phyloP scores from a whole-genome alignment of 75 land plant genomes.

The Cunninghamia lanceolata region DNA sequence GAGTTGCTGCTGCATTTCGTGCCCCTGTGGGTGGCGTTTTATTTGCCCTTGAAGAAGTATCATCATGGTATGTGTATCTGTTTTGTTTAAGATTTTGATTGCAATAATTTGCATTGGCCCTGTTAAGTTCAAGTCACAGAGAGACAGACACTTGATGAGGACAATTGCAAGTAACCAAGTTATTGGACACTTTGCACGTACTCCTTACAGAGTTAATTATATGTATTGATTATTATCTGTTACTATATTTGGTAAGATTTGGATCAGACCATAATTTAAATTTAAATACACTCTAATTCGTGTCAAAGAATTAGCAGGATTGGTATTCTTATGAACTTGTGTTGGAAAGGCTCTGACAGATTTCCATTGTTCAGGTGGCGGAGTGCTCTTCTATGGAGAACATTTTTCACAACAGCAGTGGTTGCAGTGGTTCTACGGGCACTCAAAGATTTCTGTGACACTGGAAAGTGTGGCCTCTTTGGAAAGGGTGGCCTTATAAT shows the following conservation, averaged over 20 bases:
- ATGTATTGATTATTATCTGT: not conserved
- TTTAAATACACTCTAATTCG: not conserved
- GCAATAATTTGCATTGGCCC: not conserved
- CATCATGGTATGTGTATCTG: constrained; percentile 51
- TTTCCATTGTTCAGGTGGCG: constrained; percentile 57
- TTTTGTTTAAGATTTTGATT: not conserved
- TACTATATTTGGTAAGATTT: not conserved
- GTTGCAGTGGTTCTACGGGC: constrained; percentile 63
- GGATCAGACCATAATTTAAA: not conserved
- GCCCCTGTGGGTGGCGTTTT: constrained; percentile 87
- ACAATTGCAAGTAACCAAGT: not conserved
- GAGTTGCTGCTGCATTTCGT: constrained; percentile 79
- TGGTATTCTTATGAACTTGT: not conserved
- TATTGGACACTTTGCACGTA: not conserved
- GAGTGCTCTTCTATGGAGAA: constrained; percentile 75
- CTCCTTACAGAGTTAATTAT: not conserved
- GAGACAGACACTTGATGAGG: not conserved
- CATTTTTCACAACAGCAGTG: constrained; percentile 78
- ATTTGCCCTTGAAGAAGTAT: constrained; percentile 77
- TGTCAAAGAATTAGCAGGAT: not conserved
- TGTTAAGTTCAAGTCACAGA: not conserved
- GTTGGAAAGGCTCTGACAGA: not conserved
- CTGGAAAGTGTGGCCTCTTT: constrained; percentile 67
- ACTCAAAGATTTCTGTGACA: constrained; percentile 38
- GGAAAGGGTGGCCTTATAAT: constrained; percentile 69